Conservation (phyloP, 257 asterid genomes). For the Ballota nigra region DNA sequence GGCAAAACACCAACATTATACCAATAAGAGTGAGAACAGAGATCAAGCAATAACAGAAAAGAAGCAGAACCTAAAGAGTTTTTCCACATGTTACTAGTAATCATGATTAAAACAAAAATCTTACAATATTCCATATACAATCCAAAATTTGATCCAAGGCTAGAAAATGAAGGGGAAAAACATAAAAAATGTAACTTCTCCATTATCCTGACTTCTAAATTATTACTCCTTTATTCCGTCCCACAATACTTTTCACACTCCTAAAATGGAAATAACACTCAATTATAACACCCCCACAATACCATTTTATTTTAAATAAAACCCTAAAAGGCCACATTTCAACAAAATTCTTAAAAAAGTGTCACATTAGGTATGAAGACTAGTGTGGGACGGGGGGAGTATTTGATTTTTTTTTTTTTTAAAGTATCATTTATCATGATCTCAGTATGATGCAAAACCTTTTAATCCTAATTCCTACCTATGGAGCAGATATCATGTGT, state of each 20-base stretch:
- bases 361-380: too few species aligned
- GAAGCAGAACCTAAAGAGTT: slow-evolving; percentile 1
- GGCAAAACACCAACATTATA: slow-evolving; percentile 30
- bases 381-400: too few species aligned
- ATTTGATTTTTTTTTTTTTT: too few species aligned
- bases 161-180: not conserved
- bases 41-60: slow-evolving; percentile 12
- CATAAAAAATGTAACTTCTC: not conserved
- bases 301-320: too few species aligned
- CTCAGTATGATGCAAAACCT: not conserved
- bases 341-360: too few species aligned
- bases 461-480: not conserved
- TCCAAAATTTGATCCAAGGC: not conserved
- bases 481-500: not conserved
- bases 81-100: slow-evolving; percentile 13
- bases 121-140: not conserved
- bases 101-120: not conserved
- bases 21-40: slow-evolving; percentile 23
- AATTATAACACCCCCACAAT: too few species aligned
- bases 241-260: too few species aligned
- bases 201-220: not conserved
- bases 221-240: too few species aligned
- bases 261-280: too few species aligned
- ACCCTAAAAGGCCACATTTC: too few species aligned
- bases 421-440: not conserved